Conservation (phyloP, 495 filamentous ascomycete genomes). For the Aspergillus homomorphus region DNA sequence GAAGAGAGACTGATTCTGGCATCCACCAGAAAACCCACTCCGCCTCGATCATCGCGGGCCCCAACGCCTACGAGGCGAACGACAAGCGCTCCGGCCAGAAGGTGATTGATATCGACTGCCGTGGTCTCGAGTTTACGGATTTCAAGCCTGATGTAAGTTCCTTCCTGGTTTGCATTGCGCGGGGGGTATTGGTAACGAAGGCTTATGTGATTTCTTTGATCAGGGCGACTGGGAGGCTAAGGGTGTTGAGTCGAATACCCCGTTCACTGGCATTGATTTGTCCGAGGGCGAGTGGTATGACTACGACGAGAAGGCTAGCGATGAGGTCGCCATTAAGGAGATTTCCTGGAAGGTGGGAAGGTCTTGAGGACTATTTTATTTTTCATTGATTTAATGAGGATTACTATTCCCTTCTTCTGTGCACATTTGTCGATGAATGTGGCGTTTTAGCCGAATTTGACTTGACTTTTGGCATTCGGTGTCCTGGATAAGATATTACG, state of each 20-base stretch:
- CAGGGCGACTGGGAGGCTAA: slow-evolving; percentile 87
- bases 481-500: background rate
- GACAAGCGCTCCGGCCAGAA: slow-evolving; percentile 67
- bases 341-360: slow-evolving; percentile 78
- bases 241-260: slow-evolving; percentile 71
- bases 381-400: background rate
- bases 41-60: slow-evolving; percentile 67
- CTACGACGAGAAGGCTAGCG: slow-evolving; percentile 76
- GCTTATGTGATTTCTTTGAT: background rate
- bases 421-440: background rate
- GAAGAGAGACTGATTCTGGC: background rate
- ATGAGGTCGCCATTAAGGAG: slow-evolving; percentile 89
- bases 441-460: background rate
- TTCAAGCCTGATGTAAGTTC: slow-evolving; percentile 78
- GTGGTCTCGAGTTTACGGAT: slow-evolving; percentile 86
- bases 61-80: slow-evolving; percentile 60
- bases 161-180: background rate
- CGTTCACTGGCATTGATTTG: slow-evolving; percentile 77
- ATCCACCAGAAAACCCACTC: slow-evolving; percentile 56
- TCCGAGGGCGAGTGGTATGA: slow-evolving; percentile 88
- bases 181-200: too few relatives aligned
- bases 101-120: slow-evolving; percentile 86
- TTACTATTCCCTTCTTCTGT: background rate
- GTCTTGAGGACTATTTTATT: slow-evolving; percentile 13
- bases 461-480: background rate